Evolutionary conservation across 208 protist species (phyloP).

Genomic region (Trypanosoma congolense): DNA sequence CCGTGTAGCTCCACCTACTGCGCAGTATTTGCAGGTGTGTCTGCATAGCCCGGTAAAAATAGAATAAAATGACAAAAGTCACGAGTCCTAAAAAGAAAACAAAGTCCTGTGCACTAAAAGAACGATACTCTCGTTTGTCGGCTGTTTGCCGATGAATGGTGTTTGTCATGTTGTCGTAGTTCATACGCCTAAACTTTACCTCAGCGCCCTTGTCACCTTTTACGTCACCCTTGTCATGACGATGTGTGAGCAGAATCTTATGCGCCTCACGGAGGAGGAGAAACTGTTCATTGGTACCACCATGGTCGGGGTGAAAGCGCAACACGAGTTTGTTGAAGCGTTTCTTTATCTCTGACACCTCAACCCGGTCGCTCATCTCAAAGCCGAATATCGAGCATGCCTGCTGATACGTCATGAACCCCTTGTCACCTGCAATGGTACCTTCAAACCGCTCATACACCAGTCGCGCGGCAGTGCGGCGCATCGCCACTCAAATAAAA

Average conservation of each 20-base stretch:
- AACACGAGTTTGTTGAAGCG: slow-evolving; percentile 73
- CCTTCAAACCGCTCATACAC: slow-evolving; percentile 42
- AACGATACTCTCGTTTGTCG: slow-evolving; percentile 63
- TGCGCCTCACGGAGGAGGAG: slow-evolving; percentile 80
- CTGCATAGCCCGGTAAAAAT: slow-evolving; percentile 54
- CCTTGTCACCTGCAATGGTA: slow-evolving; percentile 68
- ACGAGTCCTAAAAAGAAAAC: slow-evolving; percentile 62
- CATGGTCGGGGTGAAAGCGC: slow-evolving; percentile 78
- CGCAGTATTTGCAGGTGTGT: slow-evolving; percentile 60
- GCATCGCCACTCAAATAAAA: slow-evolving; percentile 17
- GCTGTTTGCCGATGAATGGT: slow-evolving; percentile 77
- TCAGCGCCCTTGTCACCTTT: slow-evolving; percentile 24
- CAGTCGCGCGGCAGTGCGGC: slow-evolving; percentile 23
- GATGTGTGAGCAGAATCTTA: slow-evolving; percentile 70
- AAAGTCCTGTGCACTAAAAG: slow-evolving; percentile 65
- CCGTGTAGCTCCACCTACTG: slow-evolving; percentile 78
- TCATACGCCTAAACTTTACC: slow-evolving; percentile 71
- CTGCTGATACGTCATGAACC: slow-evolving; percentile 81
- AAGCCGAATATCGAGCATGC: slow-evolving; percentile 87
- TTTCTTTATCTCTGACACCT: slow-evolving; percentile 70
- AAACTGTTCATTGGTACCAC: slow-evolving; percentile 79
- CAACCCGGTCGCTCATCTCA: slow-evolving; percentile 68
- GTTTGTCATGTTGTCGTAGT: slow-evolving; percentile 75
- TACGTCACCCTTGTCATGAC: slow-evolving; percentile 59
- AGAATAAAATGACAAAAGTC: slow-evolving; percentile 35